phyloP scores from a whole-genome alignment of 345 rosid genomes.

The Mallotus nudiflorus region DNA sequence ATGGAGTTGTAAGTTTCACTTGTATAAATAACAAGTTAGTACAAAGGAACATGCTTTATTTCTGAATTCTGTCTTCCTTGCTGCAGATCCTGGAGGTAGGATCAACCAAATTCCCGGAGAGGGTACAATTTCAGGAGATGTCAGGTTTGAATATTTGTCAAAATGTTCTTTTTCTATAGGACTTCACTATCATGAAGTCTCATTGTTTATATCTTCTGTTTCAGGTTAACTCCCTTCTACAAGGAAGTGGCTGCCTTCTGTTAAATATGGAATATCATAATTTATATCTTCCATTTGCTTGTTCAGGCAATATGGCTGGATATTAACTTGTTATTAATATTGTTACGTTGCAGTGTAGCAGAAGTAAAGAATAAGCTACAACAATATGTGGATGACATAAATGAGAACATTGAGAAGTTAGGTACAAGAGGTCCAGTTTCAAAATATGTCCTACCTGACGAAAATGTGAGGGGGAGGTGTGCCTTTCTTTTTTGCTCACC shows the following conservation, averaged over 20 bases:
- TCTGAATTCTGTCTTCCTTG: constrained; percentile 21
- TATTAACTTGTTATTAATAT: constrained; percentile 15
- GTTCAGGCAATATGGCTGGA: constrained; percentile 1
- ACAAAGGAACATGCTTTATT: constrained; percentile 18
- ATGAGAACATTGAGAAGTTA: constrained; percentile 67
- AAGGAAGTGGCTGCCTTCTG: constrained; percentile 55
- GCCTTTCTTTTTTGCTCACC: constrained; percentile 7
- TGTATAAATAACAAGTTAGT: constrained; percentile 8
- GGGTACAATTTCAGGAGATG: constrained; percentile 84
- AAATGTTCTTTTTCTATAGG: neutral
- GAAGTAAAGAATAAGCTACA: constrained; percentile 72
- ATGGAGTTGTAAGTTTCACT: constrained; percentile 71
- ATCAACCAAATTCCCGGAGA: constrained; percentile 96
- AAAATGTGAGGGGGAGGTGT: constrained; percentile 83
- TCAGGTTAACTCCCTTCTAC: constrained; percentile 97
- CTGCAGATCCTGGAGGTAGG: constrained; percentile 93
- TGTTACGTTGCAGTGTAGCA: constrained; percentile 48
- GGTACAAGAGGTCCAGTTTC: constrained; percentile 84
- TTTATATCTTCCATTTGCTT: neutral
- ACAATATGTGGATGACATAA: constrained; percentile 83
- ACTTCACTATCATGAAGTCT: constrained; percentile 11
- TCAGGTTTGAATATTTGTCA: constrained; percentile 57
- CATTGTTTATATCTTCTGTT: constrained; percentile 18
- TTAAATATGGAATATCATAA: neutral
- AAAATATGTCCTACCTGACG: constrained; percentile 73